Conservation (phyloP, 2,329 filamentous ascomycete genomes). For the Grosmannia penicillata region DNA sequence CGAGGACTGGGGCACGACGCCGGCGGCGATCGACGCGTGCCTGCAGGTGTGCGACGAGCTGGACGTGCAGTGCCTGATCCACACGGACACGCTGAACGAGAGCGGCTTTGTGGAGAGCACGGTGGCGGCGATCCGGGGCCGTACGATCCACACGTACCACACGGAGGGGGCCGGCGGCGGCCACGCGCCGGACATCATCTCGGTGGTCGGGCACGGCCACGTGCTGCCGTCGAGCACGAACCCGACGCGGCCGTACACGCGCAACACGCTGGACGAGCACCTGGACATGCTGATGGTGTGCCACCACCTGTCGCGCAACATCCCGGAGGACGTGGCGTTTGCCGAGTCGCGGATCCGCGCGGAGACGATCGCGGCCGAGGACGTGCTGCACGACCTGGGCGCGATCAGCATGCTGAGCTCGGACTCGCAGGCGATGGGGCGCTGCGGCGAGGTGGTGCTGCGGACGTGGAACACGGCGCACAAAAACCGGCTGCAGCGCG, state of each 20-base stretch:
- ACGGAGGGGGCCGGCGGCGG: slow-evolving; percentile 91
- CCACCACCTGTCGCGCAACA: slow-evolving; percentile 83
- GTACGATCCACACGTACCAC: slow-evolving; percentile 93
- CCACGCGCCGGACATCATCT: slow-evolving; percentile 92
- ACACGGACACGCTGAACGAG: slow-evolving; percentile 93
- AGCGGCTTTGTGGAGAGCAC: slow-evolving; percentile 94
- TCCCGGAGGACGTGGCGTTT: slow-evolving; percentile 90
- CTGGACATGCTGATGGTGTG: slow-evolving; percentile 98
- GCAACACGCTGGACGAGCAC: slow-evolving; percentile 90
- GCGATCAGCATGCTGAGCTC: slow-evolving; percentile 97
- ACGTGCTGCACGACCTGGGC: slow-evolving; percentile 86
- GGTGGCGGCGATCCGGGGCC: slow-evolving; percentile 66
- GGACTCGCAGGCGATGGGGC: slow-evolving; percentile 93
- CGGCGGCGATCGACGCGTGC: slow-evolving; percentile 80
- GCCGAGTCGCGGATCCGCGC: slow-evolving; percentile 88
- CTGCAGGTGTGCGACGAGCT: slow-evolving; percentile 75
- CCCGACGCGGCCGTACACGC: slow-evolving; percentile 78
- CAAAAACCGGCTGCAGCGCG: slow-evolving; percentile 86
- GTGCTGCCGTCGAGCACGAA: slow-evolving; percentile 87
- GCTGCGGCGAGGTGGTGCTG: slow-evolving; percentile 83
- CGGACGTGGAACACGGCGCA: slow-evolving; percentile 95
- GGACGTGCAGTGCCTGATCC: slow-evolving; percentile 86
- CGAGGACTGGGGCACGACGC: slow-evolving; percentile 91
- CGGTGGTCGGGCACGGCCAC: slow-evolving; percentile 75
- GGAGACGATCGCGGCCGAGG: slow-evolving; percentile 92